phyloP scores from a whole-genome alignment of 2,329 filamentous ascomycete species.

The Trichoderma aggressivum region DNA sequence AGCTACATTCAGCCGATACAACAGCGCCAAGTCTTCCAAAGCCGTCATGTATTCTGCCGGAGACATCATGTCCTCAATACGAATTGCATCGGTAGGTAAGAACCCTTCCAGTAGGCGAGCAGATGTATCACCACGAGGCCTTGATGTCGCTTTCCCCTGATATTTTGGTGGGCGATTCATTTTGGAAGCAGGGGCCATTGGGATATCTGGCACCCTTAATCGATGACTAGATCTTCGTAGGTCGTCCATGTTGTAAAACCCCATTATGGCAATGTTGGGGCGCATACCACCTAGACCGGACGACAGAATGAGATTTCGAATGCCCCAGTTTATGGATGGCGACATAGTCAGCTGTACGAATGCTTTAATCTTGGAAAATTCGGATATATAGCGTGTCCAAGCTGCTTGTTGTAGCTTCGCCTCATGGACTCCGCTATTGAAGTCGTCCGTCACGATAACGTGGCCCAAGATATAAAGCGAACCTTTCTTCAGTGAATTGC shows the following conservation, averaged over 20 bases:
- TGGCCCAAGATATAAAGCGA: conserved; percentile 81
- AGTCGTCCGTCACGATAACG: conserved; percentile 82
- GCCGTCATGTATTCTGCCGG: conserved; percentile 76
- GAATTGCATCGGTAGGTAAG: conserved; percentile 67
- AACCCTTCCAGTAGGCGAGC: conserved; percentile 53
- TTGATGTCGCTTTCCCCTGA: conserved; percentile 31
- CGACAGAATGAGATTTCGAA: conserved; percentile 76
- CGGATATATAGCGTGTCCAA: conserved; percentile 80
- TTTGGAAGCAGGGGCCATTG: conserved; percentile 36
- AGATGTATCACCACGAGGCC: conserved; percentile 52
- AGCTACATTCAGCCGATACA: conserved; percentile 78
- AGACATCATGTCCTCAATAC: conserved; percentile 64
- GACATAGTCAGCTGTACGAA: conserved; percentile 86
- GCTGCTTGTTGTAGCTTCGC: conserved; percentile 75
- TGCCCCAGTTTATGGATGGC: conserved; percentile 78
- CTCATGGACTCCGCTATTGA: conserved; percentile 73
- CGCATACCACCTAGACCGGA: conserved; percentile 84
- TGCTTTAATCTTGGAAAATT: conserved; percentile 81
- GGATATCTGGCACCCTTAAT: conserved; percentile 53
- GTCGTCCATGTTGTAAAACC: conserved; percentile 77
- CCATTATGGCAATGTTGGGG: conserved; percentile 80
- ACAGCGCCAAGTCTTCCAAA: conserved; percentile 74
- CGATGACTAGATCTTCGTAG: conserved; percentile 58
- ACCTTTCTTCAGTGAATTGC: conserved; percentile 87
- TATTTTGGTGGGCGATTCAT: conserved; percentile 31